Base-by-base conservation (phyloP, 2,329 filamentous ascomycete genomes). In the Pseudocercospora eumusae region DNA sequence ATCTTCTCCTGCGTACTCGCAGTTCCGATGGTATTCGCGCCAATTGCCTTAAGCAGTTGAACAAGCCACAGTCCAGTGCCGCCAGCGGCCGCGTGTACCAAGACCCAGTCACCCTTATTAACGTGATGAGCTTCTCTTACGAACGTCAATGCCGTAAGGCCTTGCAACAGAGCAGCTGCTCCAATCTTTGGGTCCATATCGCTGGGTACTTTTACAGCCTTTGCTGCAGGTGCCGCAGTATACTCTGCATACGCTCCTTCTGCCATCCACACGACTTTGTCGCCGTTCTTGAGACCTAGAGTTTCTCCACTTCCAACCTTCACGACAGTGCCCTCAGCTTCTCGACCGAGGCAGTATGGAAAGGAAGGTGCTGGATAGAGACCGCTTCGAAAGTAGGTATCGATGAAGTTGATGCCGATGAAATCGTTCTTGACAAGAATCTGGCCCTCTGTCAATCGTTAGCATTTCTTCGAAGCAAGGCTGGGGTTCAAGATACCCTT, bases 311-410 rank as follows among this genome's bases (percentile, higher is more conserved):
- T 76, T 20, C 86, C 86, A 2, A 85, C 72, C 27, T 87, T 81
- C 44, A 87, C 86, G 66, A 96, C 79, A 44, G 83, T 86, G 64
- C 93, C 92, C 61, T 86, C 84, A 62, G 83, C 90, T 80, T 97
- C 93, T 70, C 89, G 88, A 64, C 93, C 92, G 20, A 93, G 87
- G 56, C 88, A 87, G 70, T 90, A 84, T 4, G 92, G 93, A 69
- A 90, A 86, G 1, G 79, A 74, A 0, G 89, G 83, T 0, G 87
- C 80, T 10, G 82, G 79, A 81, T 96, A 96, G 56, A 96, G 84
- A 10, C 93, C 93, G 11, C 84, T 86, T 74, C 93, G 91, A 84
- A 93, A 96, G 79, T 96, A 96, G 83, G 85, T 96, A 77, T 96
- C 93, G 71, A 96, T 96, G 78, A 85, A 96, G 78, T 96, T 96